Evolutionary conservation across 78 protist genomes (phyloP), one percentile per base, ranked within the genome.

Genomic region (Bodo saltans): DNA sequence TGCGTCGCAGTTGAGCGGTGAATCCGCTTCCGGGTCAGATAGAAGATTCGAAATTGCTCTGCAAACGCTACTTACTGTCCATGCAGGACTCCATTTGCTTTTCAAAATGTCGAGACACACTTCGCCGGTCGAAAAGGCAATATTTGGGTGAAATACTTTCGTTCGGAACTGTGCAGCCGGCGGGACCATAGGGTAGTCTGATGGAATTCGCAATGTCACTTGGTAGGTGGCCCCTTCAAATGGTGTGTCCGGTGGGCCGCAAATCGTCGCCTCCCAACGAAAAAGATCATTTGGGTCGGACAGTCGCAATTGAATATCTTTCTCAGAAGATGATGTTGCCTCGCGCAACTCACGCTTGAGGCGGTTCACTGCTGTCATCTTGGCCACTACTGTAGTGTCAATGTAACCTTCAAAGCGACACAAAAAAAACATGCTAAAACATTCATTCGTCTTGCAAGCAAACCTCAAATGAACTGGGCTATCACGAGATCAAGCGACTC

Each of bases 61-160:
- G 85, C 94, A 90, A 34, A 93, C 92, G 47, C 92, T 83, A 34
- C 91, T 79, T 27, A 93, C 53, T 27, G 94, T 88, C 88, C 90
- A 92, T 21, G 90, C 92, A 11, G 96, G 93, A 34, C 90, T 84
- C 96, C 96, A 93, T 37, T 90, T 69, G 39, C 86, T 84, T 83
- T 92, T 93, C 73, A 93, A 79, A 68, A 93, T 87, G 84, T 93
- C 96, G 42, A 93, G 83, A 83, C 96, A 93, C 69, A 93, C 90
- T 85, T 93, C 96, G 4, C 96, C 96, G n/a, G 91, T 88, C 89
- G 87, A 83, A 60, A 88, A 92, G 74, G 90, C 93, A 32, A 93
- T 86, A 71, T 93, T 93, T 60, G 96, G 96, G 76, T 93, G 96
- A 68, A 92, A 93, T 37, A 91, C 74, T 71, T 86, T 90, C 12